Evolutionary conservation across 2,329 filamentous ascomycete genomes (phyloP), one percentile per base, ranked within the genome.

Genomic region (Passalora sequoiae): DNA sequence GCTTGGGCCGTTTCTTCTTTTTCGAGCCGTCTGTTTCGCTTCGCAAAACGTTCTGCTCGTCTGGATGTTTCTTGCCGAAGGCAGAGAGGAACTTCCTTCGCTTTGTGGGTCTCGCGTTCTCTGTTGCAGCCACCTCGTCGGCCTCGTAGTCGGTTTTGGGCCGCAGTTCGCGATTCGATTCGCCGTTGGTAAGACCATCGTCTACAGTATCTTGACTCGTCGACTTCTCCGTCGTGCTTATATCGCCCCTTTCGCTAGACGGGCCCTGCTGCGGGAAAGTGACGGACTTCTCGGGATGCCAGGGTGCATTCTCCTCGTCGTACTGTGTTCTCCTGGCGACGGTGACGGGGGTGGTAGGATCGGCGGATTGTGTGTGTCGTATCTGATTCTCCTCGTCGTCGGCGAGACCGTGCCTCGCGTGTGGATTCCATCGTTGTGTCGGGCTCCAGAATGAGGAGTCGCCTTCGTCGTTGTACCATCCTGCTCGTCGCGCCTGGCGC

Each of bases 1-100:
- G 47, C 31, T 59, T 57, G 2, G 57, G 58, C 20, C 50, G 38
- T 28, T 55, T 56, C 40, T 55, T 58, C 51, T 54, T 55, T 44
- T 38, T 46, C 37, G 36, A 41, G 21, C 46, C 40, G 29, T 47
- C 51, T n/a, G 35, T 45, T 9, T 46, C 45, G 8, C 29, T 33
- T 15, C 32, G 44, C 9, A 47, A 21, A n/a, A 51, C 41, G 22
- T 45, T 40, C 10, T 53, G 38, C 6, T 50, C 47, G 4, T 57
- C 44, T 2, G 29, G 27, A 20, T 57, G 47, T 43, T 59, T 54
- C 42, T 54, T 50, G 16, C 37, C 36, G 35, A 51, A 49, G 4
- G 46, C 41, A 13, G 48, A 46, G 25, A 59, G 44, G 21, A 58
- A 55, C 39, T 57, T 56, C 8, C 50, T 50, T 12, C 54, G 44